A percentile compares a stretch with the other conserved stretches of the same genome.
These are phyloP conservation scores for Lophiostoma macrostomum DNA, from an alignment of 495 filamentous ascomycete species.

Conservation along the genomic window DNA sequence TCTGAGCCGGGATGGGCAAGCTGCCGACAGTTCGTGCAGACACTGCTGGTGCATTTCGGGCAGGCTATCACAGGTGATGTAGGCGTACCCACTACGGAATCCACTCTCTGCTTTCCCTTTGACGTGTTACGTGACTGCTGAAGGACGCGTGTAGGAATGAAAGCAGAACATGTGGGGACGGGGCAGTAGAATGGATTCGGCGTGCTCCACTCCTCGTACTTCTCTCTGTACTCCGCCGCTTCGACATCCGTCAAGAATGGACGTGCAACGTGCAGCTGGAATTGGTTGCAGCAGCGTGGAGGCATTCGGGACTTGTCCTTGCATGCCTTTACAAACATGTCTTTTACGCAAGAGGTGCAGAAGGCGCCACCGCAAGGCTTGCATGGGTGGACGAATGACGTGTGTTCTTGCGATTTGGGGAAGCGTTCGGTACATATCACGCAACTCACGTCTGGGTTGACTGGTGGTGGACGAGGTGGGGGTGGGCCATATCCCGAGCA, in stretches of 20 bases:
- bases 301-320: constrained; percentile 35
- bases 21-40: constrained; percentile 35
- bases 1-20: constrained; percentile 20
- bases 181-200: constrained; percentile 39
- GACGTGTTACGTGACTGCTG: background rate
- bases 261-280: constrained; percentile 32
- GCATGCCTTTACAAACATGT: constrained; percentile 36
- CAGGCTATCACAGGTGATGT: constrained; percentile 20
- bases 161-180: constrained; percentile 35
- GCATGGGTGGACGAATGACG: constrained; percentile 28
- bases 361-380: constrained; percentile 28
- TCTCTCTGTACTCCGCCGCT: constrained; percentile 27
- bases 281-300: constrained; percentile 34
- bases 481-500: background rate
- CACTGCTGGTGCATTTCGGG: constrained; percentile 31
- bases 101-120: constrained; percentile 23
- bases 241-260: constrained; percentile 24
- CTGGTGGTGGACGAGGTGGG: background rate
- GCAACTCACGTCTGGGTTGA: constrained; percentile 8
- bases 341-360: constrained; percentile 32
- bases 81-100: constrained; percentile 21
- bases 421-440: constrained; percentile 28
- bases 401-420: background rate
- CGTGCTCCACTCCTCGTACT: constrained; percentile 39
- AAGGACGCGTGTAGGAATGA: constrained; percentile 34